A percentile compares a stretch with the other conserved stretches of the same genome.
phyloP scores from a whole-genome alignment of 129 eudicot genomes.

The Lonicera japonica region DNA sequence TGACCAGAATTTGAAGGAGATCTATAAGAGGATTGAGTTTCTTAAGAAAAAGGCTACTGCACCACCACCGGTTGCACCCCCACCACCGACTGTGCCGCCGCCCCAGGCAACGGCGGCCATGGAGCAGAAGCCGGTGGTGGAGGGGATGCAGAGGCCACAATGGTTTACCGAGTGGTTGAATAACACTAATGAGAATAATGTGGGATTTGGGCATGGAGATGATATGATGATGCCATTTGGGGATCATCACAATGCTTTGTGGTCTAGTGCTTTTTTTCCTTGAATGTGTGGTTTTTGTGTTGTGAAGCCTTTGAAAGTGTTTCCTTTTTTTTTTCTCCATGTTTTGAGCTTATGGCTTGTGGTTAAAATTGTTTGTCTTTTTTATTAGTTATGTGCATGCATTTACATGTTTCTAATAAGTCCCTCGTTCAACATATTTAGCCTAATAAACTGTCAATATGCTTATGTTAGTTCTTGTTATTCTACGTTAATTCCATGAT shows the following conservation, averaged over 20 bases:
- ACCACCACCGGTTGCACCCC: neutral
- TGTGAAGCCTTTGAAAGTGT: neutral
- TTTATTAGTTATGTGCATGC: neutral
- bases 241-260: neutral
- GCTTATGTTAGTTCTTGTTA: too few species aligned
- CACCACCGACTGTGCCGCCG: neutral
- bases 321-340: neutral
- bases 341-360: neutral
- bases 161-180: conserved; percentile 14
- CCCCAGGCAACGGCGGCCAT: neutral
- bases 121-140: neutral
- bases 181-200: conserved; percentile 5
- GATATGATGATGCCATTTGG: conserved; percentile 9
- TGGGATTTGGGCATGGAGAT: conserved; percentile 6
- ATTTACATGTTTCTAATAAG: neutral
- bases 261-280: conserved; percentile 14
- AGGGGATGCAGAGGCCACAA: conserved; percentile 9
- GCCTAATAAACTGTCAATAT: too few species aligned
- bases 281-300: neutral
- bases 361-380: neutral
- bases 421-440: neutral
- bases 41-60: conserved; percentile 11
- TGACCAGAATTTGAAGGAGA: conserved; percentile 19
- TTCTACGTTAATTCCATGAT: too few species aligned
- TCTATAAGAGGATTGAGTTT: conserved; percentile 14